These are phyloP conservation scores for Pelargonium myrrhifolium DNA, from an alignment of 441 rosid genomes.

Conservation along the genomic window DNA sequence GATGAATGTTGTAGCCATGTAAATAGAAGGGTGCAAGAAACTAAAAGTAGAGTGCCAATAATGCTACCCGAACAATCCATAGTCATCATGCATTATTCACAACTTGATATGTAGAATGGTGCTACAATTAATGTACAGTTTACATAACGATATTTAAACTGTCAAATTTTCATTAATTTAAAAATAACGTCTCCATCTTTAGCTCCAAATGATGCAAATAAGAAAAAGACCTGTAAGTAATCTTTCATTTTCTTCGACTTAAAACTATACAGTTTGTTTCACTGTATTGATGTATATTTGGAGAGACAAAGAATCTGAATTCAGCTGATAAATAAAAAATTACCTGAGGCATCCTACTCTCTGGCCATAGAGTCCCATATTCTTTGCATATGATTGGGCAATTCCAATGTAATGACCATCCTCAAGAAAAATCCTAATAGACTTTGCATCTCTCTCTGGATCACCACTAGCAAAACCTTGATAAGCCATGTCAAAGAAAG, in stretches of 20 bases:
- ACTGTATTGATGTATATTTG: too few relatives aligned
- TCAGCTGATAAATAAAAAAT: conserved; percentile 10
- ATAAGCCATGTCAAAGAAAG: conserved; percentile 97
- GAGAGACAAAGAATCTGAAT: not conserved
- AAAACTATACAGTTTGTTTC: too few relatives aligned
- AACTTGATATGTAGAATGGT: too few relatives aligned
- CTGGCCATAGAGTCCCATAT: conserved; percentile 99
- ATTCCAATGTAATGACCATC: conserved; percentile 89
- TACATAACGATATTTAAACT: too few relatives aligned
- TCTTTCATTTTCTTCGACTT: too few relatives aligned
- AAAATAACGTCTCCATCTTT: too few relatives aligned
- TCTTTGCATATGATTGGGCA: conserved; percentile 90
- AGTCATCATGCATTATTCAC: not conserved
- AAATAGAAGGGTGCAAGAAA: not conserved
- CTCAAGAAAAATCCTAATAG: conserved; percentile 84
- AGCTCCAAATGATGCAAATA: too few relatives aligned
- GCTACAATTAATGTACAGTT: too few relatives aligned
- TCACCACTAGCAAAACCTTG: conserved; percentile 99
- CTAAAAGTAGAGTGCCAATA: not conserved
- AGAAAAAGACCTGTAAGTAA: too few relatives aligned
- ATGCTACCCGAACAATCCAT: not conserved
- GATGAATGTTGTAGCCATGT: not conserved
- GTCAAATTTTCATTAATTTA: too few relatives aligned
- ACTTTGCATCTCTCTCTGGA: conserved; percentile 86
- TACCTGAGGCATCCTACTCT: conserved; percentile 97